phyloP scores from a whole-genome alignment of 2,329 filamentous ascomycete genomes.

The Colletotrichum somersetense region DNA sequence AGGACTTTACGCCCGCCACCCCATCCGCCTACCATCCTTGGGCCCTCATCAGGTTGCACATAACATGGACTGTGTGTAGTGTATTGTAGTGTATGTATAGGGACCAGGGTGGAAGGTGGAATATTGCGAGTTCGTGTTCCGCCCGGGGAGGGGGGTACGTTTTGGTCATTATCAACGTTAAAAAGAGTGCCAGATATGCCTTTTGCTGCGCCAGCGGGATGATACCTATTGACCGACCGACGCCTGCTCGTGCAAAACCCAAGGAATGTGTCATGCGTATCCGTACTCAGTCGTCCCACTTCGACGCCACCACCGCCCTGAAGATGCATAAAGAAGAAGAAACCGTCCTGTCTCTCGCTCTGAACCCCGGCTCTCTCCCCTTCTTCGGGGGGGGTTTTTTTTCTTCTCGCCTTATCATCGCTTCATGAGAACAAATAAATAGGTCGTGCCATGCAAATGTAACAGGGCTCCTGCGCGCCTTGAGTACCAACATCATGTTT shows the following conservation, averaged over 20 bases:
- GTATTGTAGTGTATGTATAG: no score
- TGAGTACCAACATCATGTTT: not conserved
- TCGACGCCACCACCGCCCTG: constrained; percentile 2
- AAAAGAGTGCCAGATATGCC: constrained; percentile 10
- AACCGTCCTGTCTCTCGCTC: not conserved
- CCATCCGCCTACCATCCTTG: not conserved
- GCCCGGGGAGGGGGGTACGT: not conserved
- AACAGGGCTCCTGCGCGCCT: not conserved
- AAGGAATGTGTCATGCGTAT: not conserved
- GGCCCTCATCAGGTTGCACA: not conserved
- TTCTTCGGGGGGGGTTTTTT: no score
- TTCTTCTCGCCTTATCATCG: not conserved
- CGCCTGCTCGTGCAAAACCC: constrained; percentile 27
- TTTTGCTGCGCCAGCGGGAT: constrained; percentile 26
- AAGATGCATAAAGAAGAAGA: constrained; percentile 2
- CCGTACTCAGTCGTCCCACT: not conserved
- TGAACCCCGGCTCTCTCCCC: not conserved
- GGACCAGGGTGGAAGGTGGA: no score
- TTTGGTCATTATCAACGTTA: constrained; percentile 23
- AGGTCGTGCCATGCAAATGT: constrained; percentile 6
- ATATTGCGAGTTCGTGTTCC: not conserved
- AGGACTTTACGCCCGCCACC: not conserved
- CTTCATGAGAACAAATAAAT: constrained; percentile 1
- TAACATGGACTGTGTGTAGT: not conserved
- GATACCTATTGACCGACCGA: constrained; percentile 12